Evolutionary conservation across 331 rosid genomes (phyloP).

Genomic region (Quercus lobata): DNA sequence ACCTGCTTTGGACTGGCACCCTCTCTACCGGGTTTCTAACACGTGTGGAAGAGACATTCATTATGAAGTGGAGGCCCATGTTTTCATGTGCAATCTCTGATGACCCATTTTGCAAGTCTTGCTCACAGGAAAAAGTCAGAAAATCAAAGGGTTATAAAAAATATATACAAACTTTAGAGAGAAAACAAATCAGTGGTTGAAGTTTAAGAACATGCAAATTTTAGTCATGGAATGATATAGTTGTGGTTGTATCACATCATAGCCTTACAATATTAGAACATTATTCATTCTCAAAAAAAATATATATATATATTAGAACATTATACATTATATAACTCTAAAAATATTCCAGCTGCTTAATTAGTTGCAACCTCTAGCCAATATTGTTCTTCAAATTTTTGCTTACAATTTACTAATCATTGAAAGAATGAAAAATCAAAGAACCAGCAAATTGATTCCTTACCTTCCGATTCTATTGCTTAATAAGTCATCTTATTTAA

Average conservation of each 20-base stretch:
- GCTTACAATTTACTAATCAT: background rate
- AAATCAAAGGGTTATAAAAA: background rate
- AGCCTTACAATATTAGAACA: background rate
- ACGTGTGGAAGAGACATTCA: constrained; percentile 7
- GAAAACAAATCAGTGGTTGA: background rate
- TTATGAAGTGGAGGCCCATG: background rate
- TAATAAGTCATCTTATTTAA: background rate
- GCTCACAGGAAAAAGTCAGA: background rate
- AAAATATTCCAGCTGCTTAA: background rate
- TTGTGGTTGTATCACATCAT: background rate
- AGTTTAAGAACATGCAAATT: background rate
- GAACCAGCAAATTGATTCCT: constrained; percentile 26
- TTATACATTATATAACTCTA: background rate
- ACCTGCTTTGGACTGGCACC: constrained; percentile 2
- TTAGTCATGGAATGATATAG: background rate
- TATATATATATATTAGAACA: background rate
- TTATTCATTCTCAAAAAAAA: too few relatives aligned
- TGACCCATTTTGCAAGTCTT: background rate
- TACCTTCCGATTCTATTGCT: constrained; percentile 22
- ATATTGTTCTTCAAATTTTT: background rate
- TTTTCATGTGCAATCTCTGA: constrained; percentile 1
- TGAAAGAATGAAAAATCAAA: constrained; percentile 22
- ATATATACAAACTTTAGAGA: background rate
- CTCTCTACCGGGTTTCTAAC: background rate
- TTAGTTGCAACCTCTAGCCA: constrained; percentile 6